Base-by-base conservation (phyloP, 371 early-diverging fungal species). In the Mortierella sp. region DNA sequence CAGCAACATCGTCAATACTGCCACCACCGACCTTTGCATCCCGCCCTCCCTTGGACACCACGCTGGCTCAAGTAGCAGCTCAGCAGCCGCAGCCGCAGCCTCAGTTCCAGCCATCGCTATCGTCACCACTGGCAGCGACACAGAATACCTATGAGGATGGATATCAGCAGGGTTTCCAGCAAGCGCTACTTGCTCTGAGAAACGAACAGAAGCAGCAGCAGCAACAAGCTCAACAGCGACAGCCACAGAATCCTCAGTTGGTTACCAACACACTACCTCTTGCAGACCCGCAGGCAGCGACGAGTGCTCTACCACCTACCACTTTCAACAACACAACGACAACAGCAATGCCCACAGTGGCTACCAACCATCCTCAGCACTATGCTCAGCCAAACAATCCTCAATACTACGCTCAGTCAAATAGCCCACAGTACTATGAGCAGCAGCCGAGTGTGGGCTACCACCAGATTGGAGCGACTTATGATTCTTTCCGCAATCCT, bases 321-420 rank as follows among this genome's bases (percentile, higher is more conserved):
- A 57, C 28, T 19, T 46, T 70, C 31, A 26, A 43, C 9, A 43
- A 46, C n/a, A 31, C 57, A 0, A 0, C 77, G 16, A 64, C 55
- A 19, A 43, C 50, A n/a, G 37, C 34, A 6, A n/a, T 77, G 6
- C 6, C 43, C 43, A 40, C 43, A 6, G 43, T 6, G 37, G 43
- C 31, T 1, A 34, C 64, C 21, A 73, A 59, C 50, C 73, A 37
- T 50, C 64, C 48, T n/a, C 74, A 74, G 74, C 28, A 64, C 24
- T 64, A 61, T 21, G 24, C 64, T 9, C 43, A 54, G 10, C 11
- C 40, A 19, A 43, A 79, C 19, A 50, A 53, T 28, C 79, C 74
- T 1, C 79, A 79, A 24, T 19, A 44, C 1, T 61, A 79, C 14
- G 37, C 67, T 67, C 37, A 21, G 21, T 3, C n/a, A 0, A n/a